Evolutionary conservation across 805 yeast genomes (phyloP), one percentile per base, ranked within the genome.

Genomic region (Myxozyma mucilagina): DNA sequence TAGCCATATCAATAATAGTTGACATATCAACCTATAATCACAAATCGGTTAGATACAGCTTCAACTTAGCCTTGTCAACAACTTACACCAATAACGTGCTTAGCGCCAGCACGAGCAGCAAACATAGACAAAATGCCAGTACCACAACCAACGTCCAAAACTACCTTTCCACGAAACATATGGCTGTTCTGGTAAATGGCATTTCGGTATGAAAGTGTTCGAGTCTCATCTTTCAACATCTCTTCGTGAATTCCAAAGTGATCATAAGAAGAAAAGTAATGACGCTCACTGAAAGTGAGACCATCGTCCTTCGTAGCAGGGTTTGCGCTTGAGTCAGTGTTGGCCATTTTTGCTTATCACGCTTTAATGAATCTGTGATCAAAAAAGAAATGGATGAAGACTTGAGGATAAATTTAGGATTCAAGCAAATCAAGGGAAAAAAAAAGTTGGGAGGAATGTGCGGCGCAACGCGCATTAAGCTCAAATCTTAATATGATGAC

Each of bases 31-130:
- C 62, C 60, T 82, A 29, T 10, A 52, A 24, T 14, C 16, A 13
- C 11, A 3, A 16, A 47, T 41, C 18, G 38, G 53, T 43, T 16
- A 36, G 9, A 31, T 14, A 8, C 39, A 36, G 9, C 34, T 14
- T 52, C 29, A 89, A 94, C 53, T 91, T 31, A 29, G 18, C 31
- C 11, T 18, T 10, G n/a, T 13, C 2, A 48, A 5, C 13, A 89
- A 96, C 73, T 87, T 87, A 67, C 97, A 52, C 96, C 96, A 75
- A 91, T 87, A 59, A 94, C 99, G 73, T 92, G 98, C 75, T 91
- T 91, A 65, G 96, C 96, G 69, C 96, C 97, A 29, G 96, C 92
- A 72, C 86, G 87, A 55, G 89, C 94, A 31, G 96, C 96, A 79
- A 90, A 90, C 93, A 90, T 87, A 20, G 96, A 89, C 58, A 90